Base-by-base conservation (phyloP, 2,329 filamentous ascomycete genomes). In the Stachybotrys chlorohalonatus region DNA sequence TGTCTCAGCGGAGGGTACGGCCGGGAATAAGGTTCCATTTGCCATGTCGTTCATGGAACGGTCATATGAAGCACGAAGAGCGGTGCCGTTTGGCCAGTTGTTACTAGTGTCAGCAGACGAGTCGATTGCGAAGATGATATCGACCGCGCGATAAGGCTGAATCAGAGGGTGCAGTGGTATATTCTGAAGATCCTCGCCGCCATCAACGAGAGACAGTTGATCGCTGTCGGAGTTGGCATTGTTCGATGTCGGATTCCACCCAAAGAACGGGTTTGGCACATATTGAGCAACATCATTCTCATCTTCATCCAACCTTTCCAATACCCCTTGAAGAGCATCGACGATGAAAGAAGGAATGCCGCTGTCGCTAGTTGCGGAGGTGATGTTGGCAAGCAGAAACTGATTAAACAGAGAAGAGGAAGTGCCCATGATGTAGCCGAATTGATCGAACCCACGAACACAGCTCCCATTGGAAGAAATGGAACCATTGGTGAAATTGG, bases 321-420 rank as follows among this genome's bases (percentile, higher is more conserved):
- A 73, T 7, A 91, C 66, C 17, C 69, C 60, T 3, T 68, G 65
- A 13, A 89, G 62, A 17, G 79, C 76, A 6, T 73, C 62, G 52
- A 78, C 74, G 45, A 90, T 69, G 39, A 78, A 69, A 1, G 73
- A 66, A 2, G 77, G 77, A 1, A 79, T 53, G 15, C 36, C 24
- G 0, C 53, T n/a, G 5, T 52, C 15, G 31, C 36, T 17, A 7
- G n/a, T 32, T 6, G 30, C 31, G 8, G 50, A 47, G 4, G 30
- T 52, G 2, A 57, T 53, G 17, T 65, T 68, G 54, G 93, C 74
- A 11, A 82, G 71, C 3, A 91, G 75, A 16, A 95, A 71, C 62
- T 84, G 76, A 72, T 95, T 96, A 78, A 96, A 96, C 2, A 96
- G 77, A 0, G 88, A 87, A 1, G 86, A 90, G 24, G 86, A 90